Evolutionary conservation across 805 yeast genomes (phyloP).

Genomic region (Cyberlindnera samutprakarnensis): DNA sequence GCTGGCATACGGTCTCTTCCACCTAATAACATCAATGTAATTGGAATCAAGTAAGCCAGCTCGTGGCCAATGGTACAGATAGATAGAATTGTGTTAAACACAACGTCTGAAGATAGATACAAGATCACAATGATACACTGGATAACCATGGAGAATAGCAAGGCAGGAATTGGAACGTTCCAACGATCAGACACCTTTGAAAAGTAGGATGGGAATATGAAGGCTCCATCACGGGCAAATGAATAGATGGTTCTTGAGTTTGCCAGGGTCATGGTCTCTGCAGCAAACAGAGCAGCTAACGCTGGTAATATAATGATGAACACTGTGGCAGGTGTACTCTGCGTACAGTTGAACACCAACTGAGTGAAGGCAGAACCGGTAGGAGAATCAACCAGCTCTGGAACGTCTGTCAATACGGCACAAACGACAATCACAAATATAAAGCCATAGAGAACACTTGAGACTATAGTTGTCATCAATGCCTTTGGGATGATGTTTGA

Average conservation of each 20-base stretch:
- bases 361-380: slow-evolving; percentile 23
- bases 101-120: slow-evolving; percentile 25
- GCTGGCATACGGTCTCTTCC: slow-evolving; percentile 17
- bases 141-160: slow-evolving; percentile 19
- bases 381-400: slow-evolving; percentile 11
- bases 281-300: slow-evolving; percentile 18
- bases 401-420: slow-evolving; percentile 21
- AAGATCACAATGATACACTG: slow-evolving; percentile 23
- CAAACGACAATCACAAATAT: slow-evolving; percentile 25
- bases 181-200: slow-evolving; percentile 19
- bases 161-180: slow-evolving; percentile 24
- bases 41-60: slow-evolving; percentile 26
- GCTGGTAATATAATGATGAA: slow-evolving; percentile 20
- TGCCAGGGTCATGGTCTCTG: slow-evolving; percentile 24
- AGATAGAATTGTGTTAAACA: slow-evolving; percentile 27
- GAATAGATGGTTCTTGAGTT: slow-evolving; percentile 28
- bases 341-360: slow-evolving; percentile 19
- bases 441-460: slow-evolving; percentile 25
- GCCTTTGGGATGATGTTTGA: slow-evolving; percentile 28
- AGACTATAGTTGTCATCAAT: slow-evolving; percentile 23
- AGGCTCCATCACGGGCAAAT: slow-evolving; percentile 29
- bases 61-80: slow-evolving; percentile 26
- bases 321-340: slow-evolving; percentile 24
- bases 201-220: slow-evolving; percentile 25
- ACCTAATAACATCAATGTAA: slow-evolving; percentile 20